Conservation (phyloP, 441 rosid species). For the Croton laevigatus region DNA sequence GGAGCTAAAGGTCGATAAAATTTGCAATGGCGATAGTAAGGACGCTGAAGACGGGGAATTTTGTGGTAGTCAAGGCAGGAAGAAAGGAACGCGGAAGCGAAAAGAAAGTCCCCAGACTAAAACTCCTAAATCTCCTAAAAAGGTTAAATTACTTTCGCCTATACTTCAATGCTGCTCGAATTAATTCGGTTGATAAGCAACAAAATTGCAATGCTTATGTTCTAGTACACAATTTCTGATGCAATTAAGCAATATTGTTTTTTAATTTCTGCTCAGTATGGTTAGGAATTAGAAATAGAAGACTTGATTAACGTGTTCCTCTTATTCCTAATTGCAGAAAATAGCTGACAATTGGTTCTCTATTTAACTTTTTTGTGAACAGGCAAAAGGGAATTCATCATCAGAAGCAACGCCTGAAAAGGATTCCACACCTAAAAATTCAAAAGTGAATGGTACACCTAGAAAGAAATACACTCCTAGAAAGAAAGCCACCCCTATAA, state of each 20-base stretch:
- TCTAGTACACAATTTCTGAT: not conserved
- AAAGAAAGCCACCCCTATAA: slow-evolving; percentile 42
- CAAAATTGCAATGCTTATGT: slow-evolving; percentile 2
- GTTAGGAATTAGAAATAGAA: not conserved
- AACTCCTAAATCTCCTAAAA: slow-evolving; percentile 41
- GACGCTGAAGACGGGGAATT: slow-evolving; percentile 36
- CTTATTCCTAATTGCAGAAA: not conserved
- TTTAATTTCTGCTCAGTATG: not conserved
- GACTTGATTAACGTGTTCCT: not conserved
- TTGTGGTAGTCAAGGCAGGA: slow-evolving; percentile 57
- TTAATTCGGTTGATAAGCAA: not conserved
- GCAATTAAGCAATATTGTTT: not conserved
- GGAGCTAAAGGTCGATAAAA: slow-evolving; percentile 30
- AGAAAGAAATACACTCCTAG: slow-evolving; percentile 10
- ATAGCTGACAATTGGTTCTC: not conserved
- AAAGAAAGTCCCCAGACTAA: slow-evolving; percentile 45
- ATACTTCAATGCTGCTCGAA: not conserved
- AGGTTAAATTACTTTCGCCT: slow-evolving; percentile 30
- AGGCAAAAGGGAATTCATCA: slow-evolving; percentile 42
- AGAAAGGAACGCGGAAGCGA: slow-evolving; percentile 46
- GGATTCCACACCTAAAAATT: slow-evolving; percentile 42
- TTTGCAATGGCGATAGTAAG: slow-evolving; percentile 27
- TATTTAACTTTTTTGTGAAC: slow-evolving; percentile 12
- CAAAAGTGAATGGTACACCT: not conserved
- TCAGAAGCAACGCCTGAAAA: slow-evolving; percentile 42